Percentiles rank a stretch among this genome's conserved stretches.
Conservation (phyloP, 2,329 filamentous ascomycete genomes). For the Xylariaceae sp. region DNA sequence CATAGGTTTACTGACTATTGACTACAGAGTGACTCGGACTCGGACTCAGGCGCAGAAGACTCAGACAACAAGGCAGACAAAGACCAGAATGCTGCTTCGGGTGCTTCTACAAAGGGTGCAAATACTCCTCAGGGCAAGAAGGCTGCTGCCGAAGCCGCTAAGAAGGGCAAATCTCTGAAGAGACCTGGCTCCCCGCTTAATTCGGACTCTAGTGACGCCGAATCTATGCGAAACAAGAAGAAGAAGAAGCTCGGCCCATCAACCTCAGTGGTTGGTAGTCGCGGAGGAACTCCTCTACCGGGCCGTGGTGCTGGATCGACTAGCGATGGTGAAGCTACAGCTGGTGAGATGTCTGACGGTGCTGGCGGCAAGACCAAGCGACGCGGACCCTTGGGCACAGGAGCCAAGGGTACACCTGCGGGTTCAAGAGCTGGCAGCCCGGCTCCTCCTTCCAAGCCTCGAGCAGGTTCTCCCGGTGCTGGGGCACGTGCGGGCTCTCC, state of each 20-base stretch:
- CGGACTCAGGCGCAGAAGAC: constrained; percentile 39
- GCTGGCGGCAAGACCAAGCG: constrained; percentile 43
- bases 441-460: constrained; percentile 37
- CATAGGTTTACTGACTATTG: too few species aligned
- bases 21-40: constrained; percentile 34
- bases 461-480: constrained; percentile 33
- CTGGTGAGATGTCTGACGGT: constrained; percentile 62
- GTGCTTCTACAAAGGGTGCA: constrained; percentile 64
- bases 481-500: constrained; percentile 5
- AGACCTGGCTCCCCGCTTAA: constrained; percentile 80
- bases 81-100: constrained; percentile 46
- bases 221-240: constrained; percentile 77
- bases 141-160: constrained; percentile 42
- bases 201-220: constrained; percentile 88
- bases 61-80: constrained; percentile 52
- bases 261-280: constrained; percentile 47
- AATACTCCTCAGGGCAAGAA: constrained; percentile 52
- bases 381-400: constrained; percentile 42
- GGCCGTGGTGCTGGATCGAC: constrained; percentile 55
- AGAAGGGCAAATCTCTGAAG: constrained; percentile 66
- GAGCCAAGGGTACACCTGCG: constrained; percentile 48
- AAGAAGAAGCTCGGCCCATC: constrained; percentile 44
- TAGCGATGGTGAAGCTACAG: constrained; percentile 70
- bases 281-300: constrained; percentile 53
- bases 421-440: constrained; percentile 62